Percentiles rank a stretch among this genome's conserved stretches.
Evolutionary conservation across 495 filamentous ascomycete species (phyloP).

Genomic region (Umbilicaria muhlenbergii): DNA sequence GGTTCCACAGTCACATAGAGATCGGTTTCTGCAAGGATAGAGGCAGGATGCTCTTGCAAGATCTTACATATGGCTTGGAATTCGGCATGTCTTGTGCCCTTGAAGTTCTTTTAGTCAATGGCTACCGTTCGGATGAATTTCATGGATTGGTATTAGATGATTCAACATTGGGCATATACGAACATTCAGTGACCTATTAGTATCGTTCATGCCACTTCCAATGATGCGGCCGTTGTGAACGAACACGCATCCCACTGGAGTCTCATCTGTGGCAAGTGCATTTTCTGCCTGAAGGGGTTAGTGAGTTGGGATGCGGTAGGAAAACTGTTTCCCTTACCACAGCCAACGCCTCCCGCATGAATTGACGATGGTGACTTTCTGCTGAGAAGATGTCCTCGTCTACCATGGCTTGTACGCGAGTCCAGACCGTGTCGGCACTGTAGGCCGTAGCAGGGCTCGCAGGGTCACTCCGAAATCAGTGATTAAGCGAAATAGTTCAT

Average conservation of each 20-base stretch:
- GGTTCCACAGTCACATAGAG: constrained; percentile 96
- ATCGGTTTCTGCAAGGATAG: constrained; percentile 51
- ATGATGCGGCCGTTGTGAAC: constrained; percentile 61
- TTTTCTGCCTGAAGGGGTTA: constrained; percentile 44
- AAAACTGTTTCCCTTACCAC: constrained; percentile 33
- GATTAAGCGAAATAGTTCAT: too few species aligned
- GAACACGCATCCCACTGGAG: constrained; percentile 90
- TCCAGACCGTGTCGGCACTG: too few species aligned
- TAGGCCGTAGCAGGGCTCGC: too few species aligned
- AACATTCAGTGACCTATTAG: constrained; percentile 69
- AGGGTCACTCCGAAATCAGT: too few species aligned
- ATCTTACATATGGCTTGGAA: constrained; percentile 66
- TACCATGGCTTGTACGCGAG: too few species aligned
- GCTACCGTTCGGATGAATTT: neutral
- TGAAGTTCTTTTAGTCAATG: neutral
- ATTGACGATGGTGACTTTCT: too few species aligned
- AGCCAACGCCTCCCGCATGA: constrained; percentile 51
- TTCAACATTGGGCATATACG: neutral
- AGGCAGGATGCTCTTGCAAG: constrained; percentile 36
- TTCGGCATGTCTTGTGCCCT: constrained; percentile 90
- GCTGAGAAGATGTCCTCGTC: too few species aligned
- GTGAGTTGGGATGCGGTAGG: neutral
- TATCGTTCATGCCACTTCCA: constrained; percentile 86
- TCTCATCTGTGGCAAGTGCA: constrained; percentile 72
- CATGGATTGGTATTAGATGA: neutral